These are phyloP conservation scores for Cryptococcus sp. DNA, from an alignment of 1,284 basidiomycete species.

Conservation along the genomic window DNA sequence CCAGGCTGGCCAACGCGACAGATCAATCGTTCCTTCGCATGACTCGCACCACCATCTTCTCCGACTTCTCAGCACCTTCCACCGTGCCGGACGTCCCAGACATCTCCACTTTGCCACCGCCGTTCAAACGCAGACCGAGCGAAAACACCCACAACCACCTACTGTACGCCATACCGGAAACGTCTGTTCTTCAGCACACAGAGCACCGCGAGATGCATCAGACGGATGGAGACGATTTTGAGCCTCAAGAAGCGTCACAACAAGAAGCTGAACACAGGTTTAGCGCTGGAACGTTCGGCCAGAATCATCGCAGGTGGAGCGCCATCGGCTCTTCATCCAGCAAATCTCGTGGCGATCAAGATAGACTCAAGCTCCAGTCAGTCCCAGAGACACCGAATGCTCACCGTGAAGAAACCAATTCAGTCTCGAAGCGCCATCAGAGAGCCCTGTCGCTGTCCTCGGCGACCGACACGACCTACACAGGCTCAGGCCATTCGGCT, in stretches of 20 bases:
- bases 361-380: no score
- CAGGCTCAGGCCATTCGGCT: slow-evolving; percentile 8
- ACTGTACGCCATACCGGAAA: slow-evolving; percentile 14
- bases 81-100: slow-evolving; percentile 19
- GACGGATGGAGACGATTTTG: neutral
- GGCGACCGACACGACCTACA: slow-evolving; percentile 4
- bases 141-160: neutral
- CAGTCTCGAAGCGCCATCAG: neutral
- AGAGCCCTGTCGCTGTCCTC: slow-evolving; percentile 16
- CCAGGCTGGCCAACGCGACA: neutral
- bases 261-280: slow-evolving; percentile 6
- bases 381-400: no score
- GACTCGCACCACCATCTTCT: slow-evolving; percentile 17
- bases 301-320: slow-evolving; percentile 8
- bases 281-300: slow-evolving; percentile 17
- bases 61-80: slow-evolving; percentile 19
- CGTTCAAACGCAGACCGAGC: slow-evolving; percentile 9
- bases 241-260: neutral
- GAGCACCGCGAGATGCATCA: neutral
- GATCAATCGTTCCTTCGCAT: slow-evolving; percentile 13
- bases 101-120: slow-evolving; percentile 7
- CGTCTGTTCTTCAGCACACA: neutral
- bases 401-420: no score
- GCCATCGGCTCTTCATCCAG: neutral
- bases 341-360: no score